A percentile compares a stretch with the other conserved stretches of the same genome.
These are phyloP conservation scores for Dillenia suffruticosa DNA, from an alignment of 164 flowering plant species.

Conservation along the genomic window DNA sequence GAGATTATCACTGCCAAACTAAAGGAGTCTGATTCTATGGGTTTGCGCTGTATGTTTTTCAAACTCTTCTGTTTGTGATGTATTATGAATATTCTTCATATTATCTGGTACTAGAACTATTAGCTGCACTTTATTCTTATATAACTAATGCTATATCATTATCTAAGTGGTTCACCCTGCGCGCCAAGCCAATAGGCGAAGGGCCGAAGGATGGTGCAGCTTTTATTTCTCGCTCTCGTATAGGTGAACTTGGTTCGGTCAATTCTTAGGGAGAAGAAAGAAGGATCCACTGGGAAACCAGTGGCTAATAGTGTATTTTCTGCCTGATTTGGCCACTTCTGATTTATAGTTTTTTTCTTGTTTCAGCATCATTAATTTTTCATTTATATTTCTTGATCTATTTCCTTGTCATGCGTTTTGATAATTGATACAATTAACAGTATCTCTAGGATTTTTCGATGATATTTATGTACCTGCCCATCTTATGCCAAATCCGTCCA, in stretches of 20 bases:
- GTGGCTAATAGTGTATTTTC: too few species aligned
- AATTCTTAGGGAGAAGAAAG: too few species aligned
- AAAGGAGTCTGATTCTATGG: constrained; percentile 43
- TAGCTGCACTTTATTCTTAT: too few species aligned
- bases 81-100: too few species aligned
- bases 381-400: background rate
- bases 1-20: constrained; percentile 69
- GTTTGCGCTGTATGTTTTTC: constrained; percentile 57
- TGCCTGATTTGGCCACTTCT: background rate
- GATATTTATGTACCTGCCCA: constrained; percentile 66
- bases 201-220: too few species aligned
- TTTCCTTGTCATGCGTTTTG: constrained; percentile 1
- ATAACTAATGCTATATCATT: too few species aligned
- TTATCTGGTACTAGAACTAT: too few species aligned
- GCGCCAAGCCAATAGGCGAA: too few species aligned
- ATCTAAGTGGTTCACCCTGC: too few species aligned
- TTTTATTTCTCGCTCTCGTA: too few species aligned
- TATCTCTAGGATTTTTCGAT: constrained; percentile 84
- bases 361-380: background rate
- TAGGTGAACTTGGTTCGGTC: too few species aligned
- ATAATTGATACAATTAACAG: constrained; percentile 31
- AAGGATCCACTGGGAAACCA: too few species aligned
- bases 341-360: background rate
- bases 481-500: constrained; percentile 45
- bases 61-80: background rate